These are phyloP conservation scores for Polyporus arcularius DNA, from an alignment of 768 basidiomycete genomes.

Conservation along the genomic window DNA sequence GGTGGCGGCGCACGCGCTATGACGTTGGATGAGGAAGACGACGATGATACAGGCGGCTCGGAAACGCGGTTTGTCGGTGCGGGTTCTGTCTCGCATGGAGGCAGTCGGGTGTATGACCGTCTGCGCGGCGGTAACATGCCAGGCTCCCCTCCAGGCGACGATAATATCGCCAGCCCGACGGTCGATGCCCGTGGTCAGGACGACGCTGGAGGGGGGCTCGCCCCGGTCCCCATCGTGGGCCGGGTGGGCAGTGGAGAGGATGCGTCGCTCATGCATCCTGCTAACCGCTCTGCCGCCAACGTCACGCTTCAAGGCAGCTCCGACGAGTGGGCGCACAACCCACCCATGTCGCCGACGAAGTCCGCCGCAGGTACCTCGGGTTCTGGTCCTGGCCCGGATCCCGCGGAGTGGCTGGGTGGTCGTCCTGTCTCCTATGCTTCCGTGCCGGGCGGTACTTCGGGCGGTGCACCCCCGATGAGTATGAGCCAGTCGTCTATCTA, in stretches of 20 bases:
- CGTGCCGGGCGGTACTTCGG: neutral
- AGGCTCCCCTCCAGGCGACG: conserved; percentile 7
- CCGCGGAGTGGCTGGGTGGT: conserved; percentile 21
- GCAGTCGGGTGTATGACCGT: conserved; percentile 7
- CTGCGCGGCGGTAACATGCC: conserved; percentile 17
- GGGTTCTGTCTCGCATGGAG: conserved; percentile 5
- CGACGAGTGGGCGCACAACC: neutral
- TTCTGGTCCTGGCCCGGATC: conserved; percentile 12
- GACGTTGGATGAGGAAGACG: conserved; percentile 21
- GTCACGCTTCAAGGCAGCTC: neutral
- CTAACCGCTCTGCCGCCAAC: conserved; percentile 10
- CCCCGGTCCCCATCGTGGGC: conserved; percentile 14
- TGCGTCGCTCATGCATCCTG: conserved; percentile 18
- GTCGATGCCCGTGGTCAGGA: conserved; percentile 11
- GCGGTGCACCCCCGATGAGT: neutral
- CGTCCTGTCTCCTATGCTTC: conserved; percentile 10
- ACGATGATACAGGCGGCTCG: neutral
- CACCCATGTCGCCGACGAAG: conserved; percentile 12
- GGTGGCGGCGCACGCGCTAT: conserved; percentile 9
- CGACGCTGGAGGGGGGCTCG: conserved; percentile 11
- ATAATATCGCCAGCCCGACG: neutral
- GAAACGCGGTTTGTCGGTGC: conserved; percentile 11
- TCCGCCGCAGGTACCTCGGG: conserved; percentile 3
- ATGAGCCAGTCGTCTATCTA: conserved; percentile 10
- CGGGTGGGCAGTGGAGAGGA: conserved; percentile 6